Base-by-base conservation (phyloP, 1,284 basidiomycete species). In the Golubevia pallescens region DNA sequence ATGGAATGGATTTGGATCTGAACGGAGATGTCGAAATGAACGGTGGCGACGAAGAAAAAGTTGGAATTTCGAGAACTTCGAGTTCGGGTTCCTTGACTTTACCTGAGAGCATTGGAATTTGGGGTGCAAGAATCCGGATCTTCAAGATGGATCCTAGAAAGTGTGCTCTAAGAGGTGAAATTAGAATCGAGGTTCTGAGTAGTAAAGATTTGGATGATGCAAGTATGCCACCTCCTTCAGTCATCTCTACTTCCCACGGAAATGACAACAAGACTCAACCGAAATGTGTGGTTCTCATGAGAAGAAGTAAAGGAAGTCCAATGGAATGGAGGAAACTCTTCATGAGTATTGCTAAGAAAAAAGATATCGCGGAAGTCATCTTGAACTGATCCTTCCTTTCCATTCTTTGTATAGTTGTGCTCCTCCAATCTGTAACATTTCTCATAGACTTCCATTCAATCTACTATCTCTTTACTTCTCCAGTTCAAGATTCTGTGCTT, bases 301-400 rank as follows among this genome's bases (percentile, higher is more conserved):
- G 80, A 58, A 77, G 78, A 62, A 77, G 78, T 58, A 84, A 84
- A 70, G 86, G 86, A 19, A 80, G 79, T 62, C 86, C 86, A 8
- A 69, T 87, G 52, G 86, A 86, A 66, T 87, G 86, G 86, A 70
- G 86, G 54, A 73, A 82, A 38, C 79, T 87, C 59, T 76, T 93
- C 66, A 65, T 80, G 3, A 42, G 58, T 2, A 32, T 69, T 53
- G 57, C 62, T 1, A 60, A 21, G 7, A 20, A 56, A 28, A 58
- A 65, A 3, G 52, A 34, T 8, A 19, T 67, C 13, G 34, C 34
- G 34, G 34, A 38, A 10, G 34, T 38, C 10, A 38, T 38, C 34
- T 38, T 38, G 10, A 5, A n/a, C n/a, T n/a, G n/a, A n/a, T n/a
- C n/a, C n/a, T n/a, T n/a, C n/a, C n/a, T n/a, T n/a, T n/a, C n/a